These are phyloP conservation scores for Penicillium dipodomyicola DNA, from an alignment of 495 filamentous ascomycete genomes.

Conservation along the genomic window DNA sequence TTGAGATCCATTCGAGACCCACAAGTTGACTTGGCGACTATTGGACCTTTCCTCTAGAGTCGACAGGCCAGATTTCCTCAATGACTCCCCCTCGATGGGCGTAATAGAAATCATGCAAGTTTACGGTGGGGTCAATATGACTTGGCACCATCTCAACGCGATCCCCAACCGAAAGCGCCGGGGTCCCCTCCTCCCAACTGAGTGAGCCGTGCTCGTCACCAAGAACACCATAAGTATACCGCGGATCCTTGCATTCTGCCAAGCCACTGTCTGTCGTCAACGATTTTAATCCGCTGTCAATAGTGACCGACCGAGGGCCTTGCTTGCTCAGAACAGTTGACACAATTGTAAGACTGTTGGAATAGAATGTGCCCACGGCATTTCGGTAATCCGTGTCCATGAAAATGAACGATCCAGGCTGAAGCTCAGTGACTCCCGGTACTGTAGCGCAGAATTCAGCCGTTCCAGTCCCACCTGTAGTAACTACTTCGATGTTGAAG, in stretches of 20 bases:
- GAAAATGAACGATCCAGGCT: constrained; percentile 44
- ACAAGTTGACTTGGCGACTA: constrained; percentile 10
- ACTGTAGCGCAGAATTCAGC: constrained; percentile 41
- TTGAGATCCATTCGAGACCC: not conserved
- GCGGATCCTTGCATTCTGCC: constrained; percentile 36
- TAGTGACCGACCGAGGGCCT: constrained; percentile 32
- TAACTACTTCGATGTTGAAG: constrained; percentile 36
- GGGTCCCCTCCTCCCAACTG: constrained; percentile 31
- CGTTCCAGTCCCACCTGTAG: constrained; percentile 38
- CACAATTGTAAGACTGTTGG: constrained; percentile 36
- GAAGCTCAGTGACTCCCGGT: constrained; percentile 39
- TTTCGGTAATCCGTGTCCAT: constrained; percentile 44
- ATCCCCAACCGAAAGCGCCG: constrained; percentile 30
- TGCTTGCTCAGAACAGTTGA: constrained; percentile 40
- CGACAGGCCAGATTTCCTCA: constrained; percentile 40
- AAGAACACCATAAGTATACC: constrained; percentile 34
- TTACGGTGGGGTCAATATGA: constrained; percentile 42
- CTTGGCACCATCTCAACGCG: constrained; percentile 40
- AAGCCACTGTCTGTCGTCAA: constrained; percentile 41
- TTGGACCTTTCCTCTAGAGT: constrained; percentile 41
- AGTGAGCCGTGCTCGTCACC: constrained; percentile 41
- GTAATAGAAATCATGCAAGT: constrained; percentile 41
- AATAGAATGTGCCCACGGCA: constrained; percentile 38
- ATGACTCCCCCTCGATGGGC: constrained; percentile 33
- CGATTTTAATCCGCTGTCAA: constrained; percentile 38